A percentile compares a stretch with the other conserved stretches of the same genome.
Conservation (phyloP, 345 rosid genomes). For the Clarkia xantiana region DNA sequence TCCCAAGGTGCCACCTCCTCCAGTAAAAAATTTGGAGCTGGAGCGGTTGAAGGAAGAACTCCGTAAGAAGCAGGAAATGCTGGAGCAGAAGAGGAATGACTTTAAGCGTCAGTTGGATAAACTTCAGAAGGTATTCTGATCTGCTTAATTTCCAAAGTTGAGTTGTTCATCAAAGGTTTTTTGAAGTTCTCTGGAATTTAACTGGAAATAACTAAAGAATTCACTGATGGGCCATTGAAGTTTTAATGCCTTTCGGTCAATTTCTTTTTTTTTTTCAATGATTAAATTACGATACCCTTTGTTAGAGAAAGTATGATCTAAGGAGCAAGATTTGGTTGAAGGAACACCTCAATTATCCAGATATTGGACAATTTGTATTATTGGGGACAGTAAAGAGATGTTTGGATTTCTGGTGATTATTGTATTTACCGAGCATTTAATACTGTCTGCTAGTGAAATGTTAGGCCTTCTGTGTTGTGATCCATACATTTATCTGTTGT, state of each 20-base stretch:
- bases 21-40: slow-evolving; percentile 57
- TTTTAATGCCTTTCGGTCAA: no score
- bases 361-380: no score
- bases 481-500: slow-evolving; percentile 10
- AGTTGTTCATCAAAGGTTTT: neutral
- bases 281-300: no score
- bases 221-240: no score
- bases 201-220: neutral
- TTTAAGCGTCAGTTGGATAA: slow-evolving; percentile 56
- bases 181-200: neutral
- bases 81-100: slow-evolving; percentile 77
- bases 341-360: no score
- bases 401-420: slow-evolving; percentile 7
- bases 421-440: neutral
- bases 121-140: slow-evolving; percentile 30
- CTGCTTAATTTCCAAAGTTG: neutral
- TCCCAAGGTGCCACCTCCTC: slow-evolving; percentile 42
- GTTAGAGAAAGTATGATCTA: no score
- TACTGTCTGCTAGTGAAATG: neutral
- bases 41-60: slow-evolving; percentile 78
- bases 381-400: slow-evolving; percentile 22
- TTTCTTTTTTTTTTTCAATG: no score
- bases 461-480: slow-evolving; percentile 1
- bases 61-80: slow-evolving; percentile 74
- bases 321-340: no score